These are phyloP conservation scores for Daedalea quercina DNA, from an alignment of 768 basidiomycete species.

Conservation along the genomic window DNA sequence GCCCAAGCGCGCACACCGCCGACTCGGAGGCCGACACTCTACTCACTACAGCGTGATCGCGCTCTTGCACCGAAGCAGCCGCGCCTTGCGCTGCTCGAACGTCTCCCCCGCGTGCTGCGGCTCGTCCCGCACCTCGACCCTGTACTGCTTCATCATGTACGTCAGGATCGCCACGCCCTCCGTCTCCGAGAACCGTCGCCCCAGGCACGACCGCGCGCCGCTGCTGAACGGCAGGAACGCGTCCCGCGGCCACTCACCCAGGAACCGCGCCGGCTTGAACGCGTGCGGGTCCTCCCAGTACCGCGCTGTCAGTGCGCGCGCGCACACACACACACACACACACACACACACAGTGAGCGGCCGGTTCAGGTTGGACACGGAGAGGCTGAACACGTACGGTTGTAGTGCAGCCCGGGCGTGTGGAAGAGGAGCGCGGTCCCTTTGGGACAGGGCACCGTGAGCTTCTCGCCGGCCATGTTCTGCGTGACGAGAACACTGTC, in stretches of 20 bases:
- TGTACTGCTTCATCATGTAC: conserved; percentile 39
- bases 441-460: conserved; percentile 16
- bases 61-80: conserved; percentile 30
- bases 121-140: conserved; percentile 43
- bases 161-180: conserved; percentile 46
- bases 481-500: conserved; percentile 16
- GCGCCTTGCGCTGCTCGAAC: conserved; percentile 37
- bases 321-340: no score
- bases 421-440: conserved; percentile 16
- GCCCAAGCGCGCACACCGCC: neutral
- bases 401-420: conserved; percentile 21
- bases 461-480: conserved; percentile 16
- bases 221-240: conserved; percentile 48
- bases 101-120: conserved; percentile 40
- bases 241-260: conserved; percentile 47
- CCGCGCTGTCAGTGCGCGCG: conserved; percentile 25
- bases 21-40: neutral
- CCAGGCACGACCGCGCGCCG: conserved; percentile 41
- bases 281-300: conserved; percentile 32
- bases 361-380: no score
- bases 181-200: conserved; percentile 44
- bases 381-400: no score
- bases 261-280: conserved; percentile 38
- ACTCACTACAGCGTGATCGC: conserved; percentile 43
- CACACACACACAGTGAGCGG: no score